These are phyloP conservation scores for Clonostachys sp. DNA, from an alignment of 2,329 filamentous ascomycete species.

Conservation along the genomic window DNA sequence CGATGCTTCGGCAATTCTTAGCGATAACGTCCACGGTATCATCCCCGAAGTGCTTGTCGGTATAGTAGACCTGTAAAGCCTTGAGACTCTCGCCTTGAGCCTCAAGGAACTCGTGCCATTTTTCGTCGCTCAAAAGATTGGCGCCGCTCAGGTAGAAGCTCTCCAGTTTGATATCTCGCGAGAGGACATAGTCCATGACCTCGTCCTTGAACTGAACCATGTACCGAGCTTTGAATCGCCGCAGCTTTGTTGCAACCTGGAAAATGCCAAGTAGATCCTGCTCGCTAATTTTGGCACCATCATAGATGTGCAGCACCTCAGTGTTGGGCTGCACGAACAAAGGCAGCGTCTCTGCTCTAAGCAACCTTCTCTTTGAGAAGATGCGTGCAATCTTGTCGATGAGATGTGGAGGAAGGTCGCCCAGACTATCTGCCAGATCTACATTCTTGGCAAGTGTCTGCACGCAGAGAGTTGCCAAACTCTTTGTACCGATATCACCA, in stretches of 20 bases:
- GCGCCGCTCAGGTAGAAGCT: constrained; percentile 76
- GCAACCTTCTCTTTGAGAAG: constrained; percentile 55
- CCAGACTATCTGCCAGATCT: constrained; percentile 56
- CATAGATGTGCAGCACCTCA: constrained; percentile 51
- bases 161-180: constrained; percentile 64
- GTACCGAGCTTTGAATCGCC: constrained; percentile 71
- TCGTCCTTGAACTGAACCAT: constrained; percentile 89
- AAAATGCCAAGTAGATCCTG: constrained; percentile 81
- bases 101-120: constrained; percentile 68
- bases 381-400: constrained; percentile 56
- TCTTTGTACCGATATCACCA: constrained; percentile 66
- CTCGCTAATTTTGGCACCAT: constrained; percentile 59
- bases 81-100: constrained; percentile 62
- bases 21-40: constrained; percentile 60
- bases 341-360: constrained; percentile 47
- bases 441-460: constrained; percentile 61
- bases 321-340: constrained; percentile 51
- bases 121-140: constrained; percentile 73
- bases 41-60: constrained; percentile 78
- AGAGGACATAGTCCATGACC: constrained; percentile 75
- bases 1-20: constrained; percentile 61
- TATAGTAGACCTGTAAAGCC: constrained; percentile 73
- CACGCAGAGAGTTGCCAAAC: constrained; percentile 59
- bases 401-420: constrained; percentile 48
- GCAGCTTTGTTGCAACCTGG: constrained; percentile 64